phyloP scores from a whole-genome alignment of 2,329 filamentous ascomycete genomes.

The Stagonosporopsis chrysanthemi region DNA sequence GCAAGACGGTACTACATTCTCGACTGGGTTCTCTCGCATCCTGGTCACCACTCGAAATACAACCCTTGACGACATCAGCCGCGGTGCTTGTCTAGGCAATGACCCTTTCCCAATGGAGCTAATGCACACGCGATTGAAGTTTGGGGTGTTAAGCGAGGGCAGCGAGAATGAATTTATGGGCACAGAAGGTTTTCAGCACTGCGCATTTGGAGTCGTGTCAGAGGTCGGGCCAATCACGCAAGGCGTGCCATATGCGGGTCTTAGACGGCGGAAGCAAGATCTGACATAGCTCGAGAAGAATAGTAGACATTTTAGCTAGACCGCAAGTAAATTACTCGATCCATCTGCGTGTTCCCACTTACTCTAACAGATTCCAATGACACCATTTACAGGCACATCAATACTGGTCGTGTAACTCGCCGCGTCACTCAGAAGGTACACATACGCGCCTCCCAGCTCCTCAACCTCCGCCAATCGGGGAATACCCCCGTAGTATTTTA shows the following conservation, averaged over 20 bases:
- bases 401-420: conserved; percentile 61
- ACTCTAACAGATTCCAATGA: conserved; percentile 39
- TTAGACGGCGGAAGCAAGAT: conserved; percentile 12
- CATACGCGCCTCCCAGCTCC: conserved; percentile 65
- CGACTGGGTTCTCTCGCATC: conserved; percentile 45
- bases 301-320: neutral
- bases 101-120: conserved; percentile 51
- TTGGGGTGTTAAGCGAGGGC: conserved; percentile 47
- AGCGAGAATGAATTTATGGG: conserved; percentile 34
- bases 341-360: neutral
- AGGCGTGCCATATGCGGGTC: conserved; percentile 36
- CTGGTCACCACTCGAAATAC: conserved; percentile 47
- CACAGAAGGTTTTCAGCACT: conserved; percentile 36
- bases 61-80: conserved; percentile 48
- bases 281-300: neutral
- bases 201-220: conserved; percentile 42
- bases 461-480: conserved; percentile 61
- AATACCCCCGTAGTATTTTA: conserved; percentile 67
- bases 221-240: conserved; percentile 33
- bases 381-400: conserved; percentile 57
- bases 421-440: conserved; percentile 63
- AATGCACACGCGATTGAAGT: conserved; percentile 46
- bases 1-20: conserved; percentile 47
- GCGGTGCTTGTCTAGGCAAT: conserved; percentile 51
- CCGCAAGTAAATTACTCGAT: too few relatives aligned